These are phyloP conservation scores for Termitomyces sp. DNA, from an alignment of 768 basidiomycete species.

Conservation along the genomic window DNA sequence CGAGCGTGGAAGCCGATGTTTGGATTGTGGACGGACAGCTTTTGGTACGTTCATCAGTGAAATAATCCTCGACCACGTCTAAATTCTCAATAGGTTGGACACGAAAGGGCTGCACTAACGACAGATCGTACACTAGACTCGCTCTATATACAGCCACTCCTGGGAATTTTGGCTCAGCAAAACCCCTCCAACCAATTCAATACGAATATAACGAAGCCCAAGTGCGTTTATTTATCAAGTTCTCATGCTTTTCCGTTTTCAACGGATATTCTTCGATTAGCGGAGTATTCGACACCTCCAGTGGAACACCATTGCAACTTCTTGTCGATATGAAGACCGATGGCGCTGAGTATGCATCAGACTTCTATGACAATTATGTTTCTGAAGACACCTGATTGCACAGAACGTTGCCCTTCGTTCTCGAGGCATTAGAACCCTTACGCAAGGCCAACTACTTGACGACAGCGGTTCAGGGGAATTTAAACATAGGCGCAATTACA, in stretches of 20 bases:
- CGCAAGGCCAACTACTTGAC: constrained; percentile 44
- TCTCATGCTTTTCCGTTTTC: background rate
- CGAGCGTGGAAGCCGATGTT: constrained; percentile 56
- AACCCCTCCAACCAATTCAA: constrained; percentile 45
- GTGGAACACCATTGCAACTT: constrained; percentile 42
- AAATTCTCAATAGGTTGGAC: constrained; percentile 36
- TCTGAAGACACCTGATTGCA: background rate
- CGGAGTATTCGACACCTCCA: constrained; percentile 50
- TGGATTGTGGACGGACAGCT: constrained; percentile 45
- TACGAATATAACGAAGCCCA: constrained; percentile 35
- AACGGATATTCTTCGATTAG: constrained; percentile 24
- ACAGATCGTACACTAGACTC: constrained; percentile 44
- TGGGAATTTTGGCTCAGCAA: constrained; percentile 37
- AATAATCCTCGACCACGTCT: background rate
- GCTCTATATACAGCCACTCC: constrained; percentile 46
- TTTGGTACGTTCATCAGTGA: constrained; percentile 29
- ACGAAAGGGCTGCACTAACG: constrained; percentile 42
- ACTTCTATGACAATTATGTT: background rate
- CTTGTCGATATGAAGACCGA: constrained; percentile 54
- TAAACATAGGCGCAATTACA: constrained; percentile 36
- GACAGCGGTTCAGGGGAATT: constrained; percentile 39
- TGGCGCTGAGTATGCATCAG: constrained; percentile 36
- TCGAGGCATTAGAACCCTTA: constrained; percentile 44
- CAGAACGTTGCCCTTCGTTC: constrained; percentile 42
- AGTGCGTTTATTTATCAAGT: constrained; percentile 28